These are phyloP conservation scores for Aegilops speltoides DNA, from an alignment of 176 grass and related monocot species.

Conservation along the genomic window DNA sequence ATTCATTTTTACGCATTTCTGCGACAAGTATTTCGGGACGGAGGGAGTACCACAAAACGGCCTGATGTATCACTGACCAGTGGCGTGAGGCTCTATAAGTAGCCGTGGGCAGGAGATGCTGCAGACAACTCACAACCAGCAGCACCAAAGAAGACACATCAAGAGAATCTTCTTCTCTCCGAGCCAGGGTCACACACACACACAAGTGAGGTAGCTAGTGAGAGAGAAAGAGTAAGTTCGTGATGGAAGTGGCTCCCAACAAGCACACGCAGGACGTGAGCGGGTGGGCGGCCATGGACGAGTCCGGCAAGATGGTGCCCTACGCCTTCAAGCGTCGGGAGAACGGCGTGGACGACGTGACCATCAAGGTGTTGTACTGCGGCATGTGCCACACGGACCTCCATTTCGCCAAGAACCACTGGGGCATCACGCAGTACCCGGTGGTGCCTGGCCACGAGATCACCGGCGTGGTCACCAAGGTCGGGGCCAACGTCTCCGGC, in stretches of 20 bases:
- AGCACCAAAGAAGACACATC: not conserved
- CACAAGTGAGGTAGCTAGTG: not conserved
- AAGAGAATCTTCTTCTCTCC: not conserved
- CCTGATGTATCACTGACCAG: not conserved
- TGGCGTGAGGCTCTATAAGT: constrained; percentile 18
- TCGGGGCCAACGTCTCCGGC: constrained; percentile 47
- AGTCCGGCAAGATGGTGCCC: constrained; percentile 52
- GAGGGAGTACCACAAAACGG: too few relatives aligned
- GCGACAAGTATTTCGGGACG: too few relatives aligned
- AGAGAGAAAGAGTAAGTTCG: not conserved
- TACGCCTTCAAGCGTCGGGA: constrained; percentile 73
- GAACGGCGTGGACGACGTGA: constrained; percentile 75
- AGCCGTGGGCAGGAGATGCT: not conserved
- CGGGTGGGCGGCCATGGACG: constrained; percentile 77
- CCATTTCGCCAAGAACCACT: constrained; percentile 70
- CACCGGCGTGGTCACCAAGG: constrained; percentile 63
- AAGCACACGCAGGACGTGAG: constrained; percentile 57
- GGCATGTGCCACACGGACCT: constrained; percentile 95
- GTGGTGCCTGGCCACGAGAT: constrained; percentile 87
- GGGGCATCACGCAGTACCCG: constrained; percentile 89
- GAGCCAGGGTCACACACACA: not conserved
- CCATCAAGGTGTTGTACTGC: constrained; percentile 73
- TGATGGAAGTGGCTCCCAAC: constrained; percentile 56
- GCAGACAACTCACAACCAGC: not conserved
- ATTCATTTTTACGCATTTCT: too few relatives aligned